These are phyloP conservation scores for Malus hybrid DNA, from an alignment of 331 rosid genomes.

Conservation along the genomic window DNA sequence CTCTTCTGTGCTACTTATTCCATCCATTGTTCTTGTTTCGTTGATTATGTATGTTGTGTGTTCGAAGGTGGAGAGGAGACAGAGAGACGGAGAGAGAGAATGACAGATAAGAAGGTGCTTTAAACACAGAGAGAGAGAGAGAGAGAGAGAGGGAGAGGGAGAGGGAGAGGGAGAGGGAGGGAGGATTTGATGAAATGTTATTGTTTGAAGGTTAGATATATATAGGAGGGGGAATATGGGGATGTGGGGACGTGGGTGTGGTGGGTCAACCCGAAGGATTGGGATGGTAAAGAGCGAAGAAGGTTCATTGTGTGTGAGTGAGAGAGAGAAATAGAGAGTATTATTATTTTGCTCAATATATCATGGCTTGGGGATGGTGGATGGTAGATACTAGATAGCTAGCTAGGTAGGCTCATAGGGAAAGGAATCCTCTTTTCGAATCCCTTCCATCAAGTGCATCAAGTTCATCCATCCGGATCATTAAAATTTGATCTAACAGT, in stretches of 20 bases:
- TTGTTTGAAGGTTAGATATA: slow-evolving; percentile 34
- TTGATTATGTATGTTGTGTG: background rate
- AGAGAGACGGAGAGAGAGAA: too few relatives aligned
- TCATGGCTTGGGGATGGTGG: background rate
- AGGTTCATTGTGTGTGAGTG: slow-evolving; percentile 40
- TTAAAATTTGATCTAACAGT: too few relatives aligned
- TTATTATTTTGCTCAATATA: too few relatives aligned
- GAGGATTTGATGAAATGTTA: slow-evolving; percentile 21
- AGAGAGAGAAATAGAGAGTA: background rate
- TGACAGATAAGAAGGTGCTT: background rate
- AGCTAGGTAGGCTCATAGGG: background rate
- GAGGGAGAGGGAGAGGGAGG: background rate
- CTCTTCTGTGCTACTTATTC: slow-evolving; percentile 52
- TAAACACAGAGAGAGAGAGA: background rate
- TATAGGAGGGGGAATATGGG: slow-evolving; percentile 15
- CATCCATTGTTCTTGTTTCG: slow-evolving; percentile 42
- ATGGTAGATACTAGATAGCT: background rate
- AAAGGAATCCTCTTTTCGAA: too few relatives aligned
- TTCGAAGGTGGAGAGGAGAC: background rate
- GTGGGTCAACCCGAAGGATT: slow-evolving; percentile 61
- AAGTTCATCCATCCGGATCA: too few relatives aligned
- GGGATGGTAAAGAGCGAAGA: slow-evolving; percentile 43
- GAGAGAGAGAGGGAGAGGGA: background rate
- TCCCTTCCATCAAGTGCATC: too few relatives aligned
- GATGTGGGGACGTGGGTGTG: slow-evolving; percentile 37